Percentiles rank a stretch among this genome's conserved stretches.
These are phyloP conservation scores for Betula pendula DNA, from an alignment of 306 rosid genomes.

Conservation along the genomic window DNA sequence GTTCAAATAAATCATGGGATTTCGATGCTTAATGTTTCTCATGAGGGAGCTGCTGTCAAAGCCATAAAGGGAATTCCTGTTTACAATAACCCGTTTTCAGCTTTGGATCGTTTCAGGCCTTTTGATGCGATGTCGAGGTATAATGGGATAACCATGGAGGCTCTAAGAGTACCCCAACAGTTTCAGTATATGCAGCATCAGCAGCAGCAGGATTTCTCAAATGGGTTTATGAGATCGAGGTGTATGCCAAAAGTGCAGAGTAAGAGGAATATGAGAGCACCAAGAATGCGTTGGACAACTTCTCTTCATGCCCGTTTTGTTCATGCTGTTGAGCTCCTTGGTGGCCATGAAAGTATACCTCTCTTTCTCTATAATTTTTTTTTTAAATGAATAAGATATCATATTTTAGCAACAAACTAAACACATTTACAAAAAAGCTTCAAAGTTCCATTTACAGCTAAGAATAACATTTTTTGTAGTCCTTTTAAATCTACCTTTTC, in stretches of 20 bases:
- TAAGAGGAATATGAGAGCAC: conserved; percentile 81
- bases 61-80: conserved; percentile 74
- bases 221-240: conserved; percentile 55
- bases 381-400: no score
- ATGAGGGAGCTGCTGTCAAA: conserved; percentile 16
- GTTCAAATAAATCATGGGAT: conserved; percentile 27
- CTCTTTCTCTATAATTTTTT: no score
- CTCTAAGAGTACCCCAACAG: conserved; percentile 38
- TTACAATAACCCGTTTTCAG: conserved; percentile 35
- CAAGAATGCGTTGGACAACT: conserved; percentile 95
- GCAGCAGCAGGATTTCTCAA: conserved; percentile 45
- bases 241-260: conserved; percentile 45
- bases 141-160: conserved; percentile 54
- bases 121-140: conserved; percentile 43
- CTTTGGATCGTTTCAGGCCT: conserved; percentile 24
- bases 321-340: conserved; percentile 90
- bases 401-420: no score
- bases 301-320: conserved; percentile 88
- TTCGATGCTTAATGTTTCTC: conserved; percentile 29
- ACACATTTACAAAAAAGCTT: no score
- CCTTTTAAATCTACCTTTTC: no score
- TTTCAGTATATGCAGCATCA: conserved; percentile 36
- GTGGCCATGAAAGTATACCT: conserved; percentile 88
- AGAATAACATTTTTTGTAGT: no score
- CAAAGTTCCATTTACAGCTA: no score